These are phyloP conservation scores for Backusella westeae DNA, from an alignment of 192 early-diverging fungal genomes.

Conservation along the genomic window DNA sequence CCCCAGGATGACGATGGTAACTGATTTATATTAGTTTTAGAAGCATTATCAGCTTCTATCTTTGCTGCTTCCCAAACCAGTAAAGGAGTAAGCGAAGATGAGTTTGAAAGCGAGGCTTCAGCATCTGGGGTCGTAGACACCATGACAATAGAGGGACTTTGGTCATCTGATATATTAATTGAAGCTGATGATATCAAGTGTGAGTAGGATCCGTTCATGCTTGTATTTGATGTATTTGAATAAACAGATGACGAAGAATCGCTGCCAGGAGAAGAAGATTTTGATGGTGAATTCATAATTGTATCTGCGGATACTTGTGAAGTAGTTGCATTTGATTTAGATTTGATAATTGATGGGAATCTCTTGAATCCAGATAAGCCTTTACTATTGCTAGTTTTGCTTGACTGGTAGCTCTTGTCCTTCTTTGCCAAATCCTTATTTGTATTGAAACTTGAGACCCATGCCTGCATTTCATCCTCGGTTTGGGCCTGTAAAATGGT, in stretches of 20 bases:
- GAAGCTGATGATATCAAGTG: background rate
- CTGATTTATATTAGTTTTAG: background rate
- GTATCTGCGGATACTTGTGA: background rate
- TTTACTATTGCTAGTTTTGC: background rate
- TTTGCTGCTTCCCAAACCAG: conserved; percentile 29
- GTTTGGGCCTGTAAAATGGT: conserved; percentile 65
- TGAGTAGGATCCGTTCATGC: background rate
- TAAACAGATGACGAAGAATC: conserved; percentile 3
- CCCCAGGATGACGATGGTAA: conserved; percentile 21
- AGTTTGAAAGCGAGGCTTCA: conserved; percentile 13
- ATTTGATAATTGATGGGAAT: background rate
- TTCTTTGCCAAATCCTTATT: conserved; percentile 43
- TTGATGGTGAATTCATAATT: background rate
- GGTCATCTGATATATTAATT: background rate
- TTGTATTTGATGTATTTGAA: background rate
- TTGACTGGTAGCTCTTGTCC: background rate
- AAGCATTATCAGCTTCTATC: background rate
- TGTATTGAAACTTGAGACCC: conserved; percentile 61
- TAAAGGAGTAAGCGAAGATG: conserved; percentile 27
- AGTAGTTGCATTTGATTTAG: conserved; percentile 6
- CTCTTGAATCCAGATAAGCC: background rate
- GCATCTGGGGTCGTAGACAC: conserved; percentile 21
- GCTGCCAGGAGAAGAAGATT: background rate
- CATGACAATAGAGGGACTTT: conserved; percentile 15
- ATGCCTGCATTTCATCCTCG: conserved; percentile 65